These are phyloP conservation scores for Fusarium secorum DNA, from an alignment of 2,329 filamentous ascomycete species.

Conservation along the genomic window DNA sequence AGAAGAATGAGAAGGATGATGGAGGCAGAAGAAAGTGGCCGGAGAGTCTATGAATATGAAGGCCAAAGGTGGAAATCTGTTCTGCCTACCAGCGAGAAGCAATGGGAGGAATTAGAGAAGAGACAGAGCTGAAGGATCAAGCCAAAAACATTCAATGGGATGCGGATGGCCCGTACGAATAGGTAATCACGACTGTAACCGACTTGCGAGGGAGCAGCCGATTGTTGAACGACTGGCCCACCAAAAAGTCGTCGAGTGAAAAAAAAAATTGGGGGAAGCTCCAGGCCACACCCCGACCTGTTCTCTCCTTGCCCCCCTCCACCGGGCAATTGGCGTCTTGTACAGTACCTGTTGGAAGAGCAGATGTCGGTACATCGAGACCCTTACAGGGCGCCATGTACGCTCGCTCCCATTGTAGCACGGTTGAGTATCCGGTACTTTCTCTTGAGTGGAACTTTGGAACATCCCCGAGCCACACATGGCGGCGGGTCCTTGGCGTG, in stretches of 20 bases:
- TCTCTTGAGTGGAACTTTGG: slow-evolving; percentile 31
- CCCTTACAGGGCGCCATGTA: slow-evolving; percentile 18
- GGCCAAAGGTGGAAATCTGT: slow-evolving; percentile 31
- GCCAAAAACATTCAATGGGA: slow-evolving; percentile 14
- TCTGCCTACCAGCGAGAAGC: slow-evolving; percentile 42
- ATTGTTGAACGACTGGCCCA: slow-evolving; percentile 50
- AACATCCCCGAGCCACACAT: slow-evolving; percentile 41
- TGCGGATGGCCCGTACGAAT: slow-evolving; percentile 38
- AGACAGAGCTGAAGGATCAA: slow-evolving; percentile 32
- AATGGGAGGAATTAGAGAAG: slow-evolving; percentile 37
- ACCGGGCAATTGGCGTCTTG: slow-evolving; percentile 19
- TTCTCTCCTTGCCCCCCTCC: slow-evolving; percentile 28
- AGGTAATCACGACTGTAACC: slow-evolving; percentile 43
- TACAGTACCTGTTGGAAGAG: slow-evolving; percentile 18
- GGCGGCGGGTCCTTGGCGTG: slow-evolving; percentile 40
- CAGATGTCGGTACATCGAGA: slow-evolving; percentile 34
- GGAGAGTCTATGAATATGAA: slow-evolving; percentile 39
- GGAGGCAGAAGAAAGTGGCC: slow-evolving; percentile 40
- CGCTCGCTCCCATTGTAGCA: slow-evolving; percentile 27
- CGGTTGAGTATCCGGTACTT: slow-evolving; percentile 39
- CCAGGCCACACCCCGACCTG: slow-evolving; percentile 32
- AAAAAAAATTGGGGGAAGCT: slow-evolving; percentile 49
- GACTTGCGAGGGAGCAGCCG: slow-evolving; percentile 41
- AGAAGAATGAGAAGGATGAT: slow-evolving; percentile 27
- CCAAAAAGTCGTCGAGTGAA: slow-evolving; percentile 44